A percentile compares a stretch with the other conserved stretches of the same genome.
Conservation (phyloP, 148 eudicot genomes). For the Camellia japonica region DNA sequence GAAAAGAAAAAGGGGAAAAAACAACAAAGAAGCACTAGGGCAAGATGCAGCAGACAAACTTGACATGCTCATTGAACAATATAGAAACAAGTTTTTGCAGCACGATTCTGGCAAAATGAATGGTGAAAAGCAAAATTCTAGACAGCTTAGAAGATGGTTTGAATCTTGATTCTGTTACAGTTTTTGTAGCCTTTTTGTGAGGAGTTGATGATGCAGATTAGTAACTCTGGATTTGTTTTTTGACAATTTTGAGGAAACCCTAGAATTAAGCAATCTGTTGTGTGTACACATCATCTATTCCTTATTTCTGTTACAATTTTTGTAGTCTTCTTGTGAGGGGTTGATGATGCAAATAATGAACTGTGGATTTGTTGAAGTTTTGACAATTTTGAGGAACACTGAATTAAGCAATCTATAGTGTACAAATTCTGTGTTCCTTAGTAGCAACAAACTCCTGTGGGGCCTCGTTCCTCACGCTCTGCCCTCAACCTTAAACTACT, state of each 20-base stretch:
- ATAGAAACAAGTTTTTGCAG: slow-evolving; percentile 62
- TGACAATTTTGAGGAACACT: not conserved
- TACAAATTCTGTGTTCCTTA: no score
- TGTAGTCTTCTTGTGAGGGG: not conserved
- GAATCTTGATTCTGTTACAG: slow-evolving; percentile 36
- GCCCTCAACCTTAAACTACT: no score
- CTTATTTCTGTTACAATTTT: not conserved
- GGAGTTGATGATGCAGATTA: not conserved
- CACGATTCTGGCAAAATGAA: slow-evolving; percentile 36
- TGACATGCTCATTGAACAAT: slow-evolving; percentile 70
- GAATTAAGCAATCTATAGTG: not conserved
- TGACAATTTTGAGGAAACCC: not conserved
- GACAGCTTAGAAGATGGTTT: slow-evolving; percentile 80
- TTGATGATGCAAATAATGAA: not conserved
- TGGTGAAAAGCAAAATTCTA: slow-evolving; percentile 55
- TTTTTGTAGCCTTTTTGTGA: not conserved
- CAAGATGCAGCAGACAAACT: slow-evolving; percentile 71
- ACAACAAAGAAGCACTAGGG: slow-evolving; percentile 68
- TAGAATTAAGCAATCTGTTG: not conserved
- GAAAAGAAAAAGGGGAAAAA: slow-evolving; percentile 42
- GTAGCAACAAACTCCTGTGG: no score
- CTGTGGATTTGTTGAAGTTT: not conserved
- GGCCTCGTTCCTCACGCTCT: no score
- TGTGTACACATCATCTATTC: not conserved
- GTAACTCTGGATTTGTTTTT: not conserved